phyloP scores from a whole-genome alignment of 345 rosid species.

The Combretum micranthum region DNA sequence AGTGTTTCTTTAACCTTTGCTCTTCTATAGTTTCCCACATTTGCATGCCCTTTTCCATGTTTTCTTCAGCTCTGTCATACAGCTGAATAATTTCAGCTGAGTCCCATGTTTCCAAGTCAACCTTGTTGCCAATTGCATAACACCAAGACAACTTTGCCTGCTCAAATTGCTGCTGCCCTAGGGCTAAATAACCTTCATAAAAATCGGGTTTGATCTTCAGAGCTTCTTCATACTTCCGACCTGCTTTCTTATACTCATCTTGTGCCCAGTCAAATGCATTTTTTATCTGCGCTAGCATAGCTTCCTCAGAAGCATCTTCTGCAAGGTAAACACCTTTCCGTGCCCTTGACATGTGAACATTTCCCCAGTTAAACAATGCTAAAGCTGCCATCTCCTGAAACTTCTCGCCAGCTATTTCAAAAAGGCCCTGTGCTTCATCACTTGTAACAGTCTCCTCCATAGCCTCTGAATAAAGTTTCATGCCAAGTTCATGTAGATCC shows the following conservation, averaged over 20 bases:
- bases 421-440: slow-evolving; percentile 72
- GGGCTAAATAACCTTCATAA: slow-evolving; percentile 60
- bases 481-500: slow-evolving; percentile 75
- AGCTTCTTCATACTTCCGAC: slow-evolving; percentile 68
- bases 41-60: slow-evolving; percentile 62
- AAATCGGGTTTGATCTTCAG: slow-evolving; percentile 73
- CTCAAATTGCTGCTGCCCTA: slow-evolving; percentile 81
- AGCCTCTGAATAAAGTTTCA: slow-evolving; percentile 79
- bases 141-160: slow-evolving; percentile 88
- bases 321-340: slow-evolving; percentile 54
- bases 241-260: slow-evolving; percentile 47
- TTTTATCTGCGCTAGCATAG: slow-evolving; percentile 42
- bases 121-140: slow-evolving; percentile 48
- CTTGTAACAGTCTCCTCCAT: slow-evolving; percentile 88
- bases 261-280: slow-evolving; percentile 52
- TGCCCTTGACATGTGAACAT: slow-evolving; percentile 79
- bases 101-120: slow-evolving; percentile 59
- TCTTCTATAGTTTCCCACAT: slow-evolving; percentile 54
- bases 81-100: slow-evolving; percentile 39
- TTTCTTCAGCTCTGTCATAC: slow-evolving; percentile 67
- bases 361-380: slow-evolving; percentile 86
- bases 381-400: slow-evolving; percentile 87
- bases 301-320: slow-evolving; percentile 51
- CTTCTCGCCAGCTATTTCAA: slow-evolving; percentile 61
- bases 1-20: slow-evolving; percentile 19